Percentiles rank a stretch among this genome's conserved stretches.
Evolutionary conservation across 2,329 filamentous ascomycete genomes (phyloP).

Genomic region (Trichothecium roseum): DNA sequence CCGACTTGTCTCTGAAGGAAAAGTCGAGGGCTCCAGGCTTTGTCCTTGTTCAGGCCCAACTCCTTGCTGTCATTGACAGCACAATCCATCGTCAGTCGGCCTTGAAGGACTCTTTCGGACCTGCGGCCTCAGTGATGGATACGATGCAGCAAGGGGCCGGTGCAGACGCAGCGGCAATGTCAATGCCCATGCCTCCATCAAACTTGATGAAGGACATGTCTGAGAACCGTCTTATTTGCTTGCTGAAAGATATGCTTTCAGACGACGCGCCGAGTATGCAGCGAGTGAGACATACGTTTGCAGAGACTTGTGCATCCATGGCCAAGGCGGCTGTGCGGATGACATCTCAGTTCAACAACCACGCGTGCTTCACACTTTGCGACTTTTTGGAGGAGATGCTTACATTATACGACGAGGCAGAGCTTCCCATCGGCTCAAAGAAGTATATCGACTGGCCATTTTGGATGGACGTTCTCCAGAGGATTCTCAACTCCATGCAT

Average conservation of each 20-base stretch:
- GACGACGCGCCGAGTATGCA: constrained; percentile 27
- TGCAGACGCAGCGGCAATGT: constrained; percentile 56
- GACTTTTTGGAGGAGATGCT: constrained; percentile 82
- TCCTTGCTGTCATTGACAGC: constrained; percentile 68
- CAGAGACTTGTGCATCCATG: constrained; percentile 61
- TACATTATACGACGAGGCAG: constrained; percentile 44
- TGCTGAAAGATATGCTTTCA: constrained; percentile 70
- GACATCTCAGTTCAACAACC: constrained; percentile 72
- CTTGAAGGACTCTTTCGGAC: constrained; percentile 41
- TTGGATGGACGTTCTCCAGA: constrained; percentile 71
- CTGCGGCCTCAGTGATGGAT: constrained; percentile 47
- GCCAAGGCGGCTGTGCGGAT: constrained; percentile 65
- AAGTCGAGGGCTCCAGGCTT: constrained; percentile 64
- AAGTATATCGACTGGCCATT: constrained; percentile 66
- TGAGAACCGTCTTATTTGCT: constrained; percentile 76
- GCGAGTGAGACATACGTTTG: constrained; percentile 57
- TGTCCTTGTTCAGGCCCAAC: constrained; percentile 70
- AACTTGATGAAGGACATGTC: constrained; percentile 73
- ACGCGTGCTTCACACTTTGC: constrained; percentile 79
- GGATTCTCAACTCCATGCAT: constrained; percentile 74
- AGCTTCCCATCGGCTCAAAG: constrained; percentile 25
- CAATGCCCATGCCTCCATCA: constrained; percentile 50
- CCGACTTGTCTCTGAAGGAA: constrained; percentile 38
- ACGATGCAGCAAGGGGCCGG: constrained; percentile 25
- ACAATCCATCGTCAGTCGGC: constrained; percentile 69